These are phyloP conservation scores for Cicer arietinum DNA, from an alignment of 306 rosid genomes.

Conservation along the genomic window DNA sequence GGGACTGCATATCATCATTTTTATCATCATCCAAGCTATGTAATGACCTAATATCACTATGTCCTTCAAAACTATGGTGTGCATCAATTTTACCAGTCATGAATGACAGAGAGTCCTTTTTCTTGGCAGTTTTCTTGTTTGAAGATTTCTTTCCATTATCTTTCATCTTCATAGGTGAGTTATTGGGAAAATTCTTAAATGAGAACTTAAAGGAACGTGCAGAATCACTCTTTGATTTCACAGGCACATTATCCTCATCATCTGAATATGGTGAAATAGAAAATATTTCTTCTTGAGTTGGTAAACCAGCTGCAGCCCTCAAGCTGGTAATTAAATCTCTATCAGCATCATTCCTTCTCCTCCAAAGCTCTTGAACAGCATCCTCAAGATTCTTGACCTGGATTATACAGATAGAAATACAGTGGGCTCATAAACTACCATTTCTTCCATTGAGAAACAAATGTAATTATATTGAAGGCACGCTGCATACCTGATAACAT, in stretches of 20 bases:
- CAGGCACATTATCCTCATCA: constrained; percentile 81
- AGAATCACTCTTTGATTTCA: constrained; percentile 69
- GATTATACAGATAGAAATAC: constrained; percentile 14
- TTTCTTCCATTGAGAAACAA: background rate
- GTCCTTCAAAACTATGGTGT: constrained; percentile 65
- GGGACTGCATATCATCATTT: constrained; percentile 63
- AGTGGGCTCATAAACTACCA: constrained; percentile 29
- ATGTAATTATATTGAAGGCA: constrained; percentile 19
- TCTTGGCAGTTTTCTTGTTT: constrained; percentile 66
- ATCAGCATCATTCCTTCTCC: constrained; percentile 83
- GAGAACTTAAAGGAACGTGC: constrained; percentile 83
- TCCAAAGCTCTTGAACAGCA: constrained; percentile 97
- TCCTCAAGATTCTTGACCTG: constrained; percentile 92
- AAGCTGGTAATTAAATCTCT: constrained; percentile 75
- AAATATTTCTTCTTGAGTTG: constrained; percentile 90
- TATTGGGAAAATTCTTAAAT: constrained; percentile 71
- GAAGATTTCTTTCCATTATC: constrained; percentile 76
- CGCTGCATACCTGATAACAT: constrained; percentile 79
- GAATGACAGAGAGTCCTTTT: constrained; percentile 59
- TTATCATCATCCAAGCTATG: constrained; percentile 64
- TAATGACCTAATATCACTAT: constrained; percentile 59
- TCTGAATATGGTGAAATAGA: constrained; percentile 92
- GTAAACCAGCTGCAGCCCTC: constrained; percentile 96
- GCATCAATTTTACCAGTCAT: constrained; percentile 51
- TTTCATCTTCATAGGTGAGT: constrained; percentile 74